Percentiles rank a stretch among this genome's conserved stretches.
Evolutionary conservation across 345 rosid genomes (phyloP).

Genomic region (Abelmoschus esculentus): DNA sequence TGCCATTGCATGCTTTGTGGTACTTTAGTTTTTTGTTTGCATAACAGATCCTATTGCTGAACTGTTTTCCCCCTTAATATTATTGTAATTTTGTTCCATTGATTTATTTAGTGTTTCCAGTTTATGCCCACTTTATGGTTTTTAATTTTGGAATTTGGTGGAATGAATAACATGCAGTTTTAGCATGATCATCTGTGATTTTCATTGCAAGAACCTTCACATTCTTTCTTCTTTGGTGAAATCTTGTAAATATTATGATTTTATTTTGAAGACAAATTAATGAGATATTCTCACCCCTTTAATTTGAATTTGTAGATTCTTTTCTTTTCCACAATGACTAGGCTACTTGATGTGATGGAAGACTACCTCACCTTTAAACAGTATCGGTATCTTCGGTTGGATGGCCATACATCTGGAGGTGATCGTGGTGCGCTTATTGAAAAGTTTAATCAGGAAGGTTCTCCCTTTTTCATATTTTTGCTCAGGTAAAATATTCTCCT

Average conservation of each 20-base stretch:
- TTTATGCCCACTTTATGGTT: not conserved
- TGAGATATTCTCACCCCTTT: not conserved
- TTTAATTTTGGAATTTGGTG: not conserved
- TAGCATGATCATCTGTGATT: not conserved
- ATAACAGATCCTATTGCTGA: not conserved
- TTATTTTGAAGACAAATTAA: not conserved
- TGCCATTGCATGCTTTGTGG: not conserved
- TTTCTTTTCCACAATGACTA: conserved; percentile 95
- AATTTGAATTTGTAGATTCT: conserved; percentile 52
- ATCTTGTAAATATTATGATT: not conserved
- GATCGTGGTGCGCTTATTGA: conserved; percentile 90
- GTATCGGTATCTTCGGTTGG: conserved; percentile 77
- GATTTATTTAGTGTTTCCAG: not conserved
- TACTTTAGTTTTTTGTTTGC: not conserved
- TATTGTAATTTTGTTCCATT: not conserved
- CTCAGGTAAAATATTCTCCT: conserved; percentile 49
- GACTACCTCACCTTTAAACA: conserved; percentile 69
- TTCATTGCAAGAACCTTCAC: not conserved
- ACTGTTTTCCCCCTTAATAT: not conserved
- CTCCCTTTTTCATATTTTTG: conserved; percentile 77
- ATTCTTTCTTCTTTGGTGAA: not conserved
- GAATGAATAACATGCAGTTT: not conserved
- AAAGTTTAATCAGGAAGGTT: conserved; percentile 50
- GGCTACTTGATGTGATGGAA: conserved; percentile 95
- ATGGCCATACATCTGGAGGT: conserved; percentile 88